Base-by-base conservation (phyloP, 257 asterid genomes). In the Penstemon eatonii region DNA sequence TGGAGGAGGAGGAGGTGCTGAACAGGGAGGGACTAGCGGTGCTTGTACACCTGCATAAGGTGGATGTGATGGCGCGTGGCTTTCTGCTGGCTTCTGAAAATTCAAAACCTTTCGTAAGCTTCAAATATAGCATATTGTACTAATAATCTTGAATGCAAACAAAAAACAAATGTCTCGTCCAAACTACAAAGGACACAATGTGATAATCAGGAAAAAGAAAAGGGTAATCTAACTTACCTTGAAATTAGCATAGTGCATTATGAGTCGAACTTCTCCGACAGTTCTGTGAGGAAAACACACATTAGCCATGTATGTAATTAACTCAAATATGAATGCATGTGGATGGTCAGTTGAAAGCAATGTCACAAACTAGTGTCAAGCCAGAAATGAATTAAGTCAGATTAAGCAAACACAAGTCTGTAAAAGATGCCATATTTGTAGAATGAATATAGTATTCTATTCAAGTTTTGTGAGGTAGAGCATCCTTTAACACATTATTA, bases 201-300 rank as follows among this genome's bases (percentile, higher is more conserved):
- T 25, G 39, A 59, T 15, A 47, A 25, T 13, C 18, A 9, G 61
- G 33, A 18, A 5, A 75, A 46, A 9, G 13, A 60, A 49, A 51
- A 63, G 61, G 53, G 37, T 5, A 9, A 9, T 73, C 19, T 51
- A 13, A 70, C 90, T 84, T 81, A 85, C 96, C 59, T 67, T 77
- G 77, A 90, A 89, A 68, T 83, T 83, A 37, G 95, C 69, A 78
- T 82, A 87, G 83, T 91, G 95, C 94, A 94, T 78, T 75, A 94
- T 91, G 68, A 94, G 61, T 58, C 94, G 86, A 63, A 94, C 83
- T 82, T 91, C 96, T 58, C 99, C 99, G 3, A 95, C 95, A 76
- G 84, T 73, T 86, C 99, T 94, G 78, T 39, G 64, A 50, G 76
- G 51, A 25, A 25, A 69, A 25, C 33, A 60, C 55, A 60, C 41